Evolutionary conservation across 2,329 filamentous ascomycete species (phyloP).

Genomic region (Zasmidium cellare): DNA sequence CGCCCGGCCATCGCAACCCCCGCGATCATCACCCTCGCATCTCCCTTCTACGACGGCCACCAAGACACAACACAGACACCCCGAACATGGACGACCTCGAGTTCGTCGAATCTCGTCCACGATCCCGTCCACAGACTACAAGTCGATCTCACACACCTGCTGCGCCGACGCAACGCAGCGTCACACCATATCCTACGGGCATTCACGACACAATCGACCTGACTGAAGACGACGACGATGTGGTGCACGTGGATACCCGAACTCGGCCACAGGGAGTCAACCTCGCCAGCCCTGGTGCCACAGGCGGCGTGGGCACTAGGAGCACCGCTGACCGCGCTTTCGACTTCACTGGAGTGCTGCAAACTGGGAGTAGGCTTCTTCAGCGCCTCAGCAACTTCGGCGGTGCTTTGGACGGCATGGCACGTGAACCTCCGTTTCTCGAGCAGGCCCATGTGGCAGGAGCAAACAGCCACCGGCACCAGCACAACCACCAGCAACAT

Average conservation of each 20-base stretch:
- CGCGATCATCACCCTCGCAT: slow-evolving; percentile 17
- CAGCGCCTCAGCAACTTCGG: background rate
- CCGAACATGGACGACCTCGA: slow-evolving; percentile 46
- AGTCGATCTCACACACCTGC: slow-evolving; percentile 14
- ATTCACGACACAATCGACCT: slow-evolving; percentile 33
- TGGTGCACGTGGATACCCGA: slow-evolving; percentile 27
- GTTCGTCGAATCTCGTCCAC: slow-evolving; percentile 39
- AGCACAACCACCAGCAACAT: background rate
- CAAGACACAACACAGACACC: slow-evolving; percentile 7
- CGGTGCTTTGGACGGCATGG: background rate
- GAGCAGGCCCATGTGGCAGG: background rate
- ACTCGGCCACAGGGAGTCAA: slow-evolving; percentile 25
- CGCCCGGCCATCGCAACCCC: slow-evolving; percentile 6
- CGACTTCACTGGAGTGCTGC: background rate
- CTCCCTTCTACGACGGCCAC: slow-evolving; percentile 16
- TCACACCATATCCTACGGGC: slow-evolving; percentile 26
- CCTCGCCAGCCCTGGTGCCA: slow-evolving; percentile 21
- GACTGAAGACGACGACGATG: slow-evolving; percentile 35
- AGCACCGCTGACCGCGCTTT: background rate
- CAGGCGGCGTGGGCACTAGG: slow-evolving; percentile 25
- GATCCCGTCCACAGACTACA: slow-evolving; percentile 15
- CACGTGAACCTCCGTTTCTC: background rate
- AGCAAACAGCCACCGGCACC: background rate
- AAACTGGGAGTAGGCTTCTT: slow-evolving; percentile 1
- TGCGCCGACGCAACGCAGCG: slow-evolving; percentile 14